Conservation (phyloP, 2,329 filamentous ascomycete species). For the Sphaerulina musiva region DNA sequence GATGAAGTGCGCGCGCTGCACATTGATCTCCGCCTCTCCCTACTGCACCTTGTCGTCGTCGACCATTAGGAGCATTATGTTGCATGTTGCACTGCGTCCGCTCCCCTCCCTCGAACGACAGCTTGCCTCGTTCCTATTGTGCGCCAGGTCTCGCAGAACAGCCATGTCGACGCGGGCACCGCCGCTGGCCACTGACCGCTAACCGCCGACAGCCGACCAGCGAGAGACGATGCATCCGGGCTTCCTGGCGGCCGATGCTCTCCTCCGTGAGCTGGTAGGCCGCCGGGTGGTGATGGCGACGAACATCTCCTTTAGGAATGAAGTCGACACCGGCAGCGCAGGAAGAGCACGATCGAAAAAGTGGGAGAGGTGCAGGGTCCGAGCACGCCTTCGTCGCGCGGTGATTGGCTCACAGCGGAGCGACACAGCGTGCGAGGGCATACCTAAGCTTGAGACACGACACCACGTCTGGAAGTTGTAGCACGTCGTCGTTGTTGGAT, state of each 20-base stretch:
- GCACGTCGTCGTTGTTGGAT: background rate
- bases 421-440: background rate
- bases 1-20: conserved; percentile 9
- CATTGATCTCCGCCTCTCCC: background rate
- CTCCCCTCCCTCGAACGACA: conserved; percentile 12
- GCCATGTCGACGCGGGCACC: too few species aligned
- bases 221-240: background rate
- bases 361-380: background rate
- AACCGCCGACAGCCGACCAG: background rate
- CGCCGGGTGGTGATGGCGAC: background rate
- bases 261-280: background rate
- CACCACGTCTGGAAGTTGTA: conserved; percentile 2
- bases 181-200: too few species aligned
- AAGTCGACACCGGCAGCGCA: background rate
- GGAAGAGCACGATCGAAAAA: background rate
- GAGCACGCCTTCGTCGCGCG: background rate
- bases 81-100: conserved; percentile 5
- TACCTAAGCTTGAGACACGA: background rate
- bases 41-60: conserved; percentile 2
- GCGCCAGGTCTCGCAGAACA: background rate
- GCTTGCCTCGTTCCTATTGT: background rate
- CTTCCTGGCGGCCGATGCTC: background rate
- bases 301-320: background rate
- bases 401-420: background rate
- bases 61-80: conserved; percentile 5